These are phyloP conservation scores for Helotiales sp. DNA, from an alignment of 2,329 filamentous ascomycete genomes.

Conservation along the genomic window DNA sequence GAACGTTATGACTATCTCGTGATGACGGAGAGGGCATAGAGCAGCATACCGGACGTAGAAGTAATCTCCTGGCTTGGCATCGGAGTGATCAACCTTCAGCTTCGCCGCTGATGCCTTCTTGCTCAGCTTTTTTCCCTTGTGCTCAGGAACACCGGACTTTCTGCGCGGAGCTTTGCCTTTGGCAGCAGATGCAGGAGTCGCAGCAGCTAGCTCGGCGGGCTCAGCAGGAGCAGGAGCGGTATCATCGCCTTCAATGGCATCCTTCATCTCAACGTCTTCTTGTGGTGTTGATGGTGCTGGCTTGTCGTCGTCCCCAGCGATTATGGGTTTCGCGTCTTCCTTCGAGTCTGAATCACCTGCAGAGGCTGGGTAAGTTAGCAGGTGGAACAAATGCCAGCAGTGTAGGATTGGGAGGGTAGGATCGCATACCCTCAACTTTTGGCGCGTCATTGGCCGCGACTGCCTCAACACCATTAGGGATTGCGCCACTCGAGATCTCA, in stretches of 20 bases:
- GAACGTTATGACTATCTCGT: no score
- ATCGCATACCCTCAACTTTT: slow-evolving; percentile 23
- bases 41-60: no score
- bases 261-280: slow-evolving; percentile 37
- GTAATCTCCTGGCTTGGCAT: slow-evolving; percentile 88
- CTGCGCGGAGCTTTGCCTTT: slow-evolving; percentile 56
- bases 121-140: slow-evolving; percentile 78
- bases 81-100: slow-evolving; percentile 62
- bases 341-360: slow-evolving; percentile 17
- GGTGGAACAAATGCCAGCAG: slow-evolving; percentile 2
- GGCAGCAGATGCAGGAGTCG: slow-evolving; percentile 43
- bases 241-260: slow-evolving; percentile 34
- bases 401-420: slow-evolving; percentile 8
- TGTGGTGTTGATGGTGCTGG: slow-evolving; percentile 22
- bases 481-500: slow-evolving; percentile 20
- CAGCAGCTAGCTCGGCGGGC: slow-evolving; percentile 36
- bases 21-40: no score
- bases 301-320: slow-evolving; percentile 19
- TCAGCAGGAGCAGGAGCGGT: slow-evolving; percentile 21
- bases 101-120: slow-evolving; percentile 80
- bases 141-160: slow-evolving; percentile 71
- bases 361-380: slow-evolving; percentile 27
- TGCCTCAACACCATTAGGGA: slow-evolving; percentile 21
- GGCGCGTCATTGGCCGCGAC: slow-evolving; percentile 28
- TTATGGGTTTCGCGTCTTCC: slow-evolving; percentile 27